These are phyloP conservation scores for Zymoseptoria passerinii DNA, from an alignment of 2,329 filamentous ascomycete genomes.

Conservation along the genomic window DNA sequence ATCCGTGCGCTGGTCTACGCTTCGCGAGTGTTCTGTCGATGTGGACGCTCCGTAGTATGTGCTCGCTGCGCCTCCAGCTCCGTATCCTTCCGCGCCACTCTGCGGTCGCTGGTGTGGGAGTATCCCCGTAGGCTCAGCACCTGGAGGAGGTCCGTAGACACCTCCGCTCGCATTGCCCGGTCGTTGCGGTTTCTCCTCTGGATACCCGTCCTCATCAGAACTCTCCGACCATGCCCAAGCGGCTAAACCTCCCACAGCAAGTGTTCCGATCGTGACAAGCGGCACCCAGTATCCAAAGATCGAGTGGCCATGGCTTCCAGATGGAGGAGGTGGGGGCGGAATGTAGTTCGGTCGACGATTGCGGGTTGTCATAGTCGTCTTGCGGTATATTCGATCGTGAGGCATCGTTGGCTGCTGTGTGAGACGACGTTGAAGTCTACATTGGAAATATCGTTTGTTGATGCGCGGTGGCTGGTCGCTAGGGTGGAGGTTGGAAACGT, in stretches of 20 bases:
- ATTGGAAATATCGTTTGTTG: constrained; percentile 1
- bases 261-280: constrained; percentile 73
- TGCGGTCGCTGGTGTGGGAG: constrained; percentile 17
- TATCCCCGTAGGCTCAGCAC: constrained; percentile 11
- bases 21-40: constrained; percentile 7
- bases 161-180: constrained; percentile 20
- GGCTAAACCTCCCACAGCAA: constrained; percentile 76
- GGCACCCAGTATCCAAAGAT: constrained; percentile 82
- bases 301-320: constrained; percentile 35
- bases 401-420: constrained; percentile 20
- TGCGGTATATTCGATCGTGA: constrained; percentile 46
- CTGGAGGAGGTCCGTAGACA: constrained; percentile 19
- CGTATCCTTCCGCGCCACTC: constrained; percentile 13
- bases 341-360: constrained; percentile 41
- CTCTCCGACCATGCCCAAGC: constrained; percentile 94
- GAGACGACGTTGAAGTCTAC: neutral
- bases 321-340: constrained; percentile 28
- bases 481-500: constrained; percentile 2
- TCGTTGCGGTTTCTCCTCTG: constrained; percentile 29
- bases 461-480: neutral
- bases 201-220: constrained; percentile 61
- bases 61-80: constrained; percentile 22
- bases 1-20: constrained; percentile 9
- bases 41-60: constrained; percentile 19
- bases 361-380: constrained; percentile 36